Evolutionary conservation across 2,329 filamentous ascomycete genomes (phyloP).

Genomic region (Calonectria pseudoturangicola): DNA sequence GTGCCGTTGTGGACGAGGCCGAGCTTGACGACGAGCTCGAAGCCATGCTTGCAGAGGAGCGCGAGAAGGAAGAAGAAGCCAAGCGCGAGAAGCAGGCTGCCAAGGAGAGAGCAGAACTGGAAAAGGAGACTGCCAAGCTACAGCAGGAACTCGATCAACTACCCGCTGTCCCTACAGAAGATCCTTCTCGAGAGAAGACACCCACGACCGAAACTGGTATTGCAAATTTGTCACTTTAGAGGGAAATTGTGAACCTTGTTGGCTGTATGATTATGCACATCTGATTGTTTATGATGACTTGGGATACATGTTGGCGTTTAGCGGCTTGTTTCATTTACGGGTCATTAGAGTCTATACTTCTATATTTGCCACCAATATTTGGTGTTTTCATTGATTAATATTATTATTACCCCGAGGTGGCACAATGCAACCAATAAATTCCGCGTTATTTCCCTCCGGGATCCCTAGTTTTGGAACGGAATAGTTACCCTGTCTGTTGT

Average conservation of each 20-base stretch:
- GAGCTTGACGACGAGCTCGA: constrained; percentile 94
- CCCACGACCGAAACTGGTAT: constrained; percentile 64
- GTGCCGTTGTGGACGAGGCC: constrained; percentile 79
- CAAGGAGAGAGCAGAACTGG: constrained; percentile 64
- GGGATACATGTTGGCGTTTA: constrained; percentile 36
- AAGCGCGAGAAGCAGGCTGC: constrained; percentile 66
- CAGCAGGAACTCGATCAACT: constrained; percentile 73
- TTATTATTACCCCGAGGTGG: background rate
- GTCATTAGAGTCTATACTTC: constrained; percentile 39
- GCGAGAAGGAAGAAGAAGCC: constrained; percentile 69
- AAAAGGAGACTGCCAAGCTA: constrained; percentile 66
- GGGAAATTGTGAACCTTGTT: constrained; percentile 36
- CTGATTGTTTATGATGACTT: constrained; percentile 41
- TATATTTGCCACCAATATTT: constrained; percentile 31
- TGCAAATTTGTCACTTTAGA: constrained; percentile 56
- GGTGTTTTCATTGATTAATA: constrained; percentile 36
- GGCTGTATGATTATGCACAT: constrained; percentile 38
- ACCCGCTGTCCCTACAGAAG: constrained; percentile 62
- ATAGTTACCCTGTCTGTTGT: background rate
- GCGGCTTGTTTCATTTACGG: constrained; percentile 34
- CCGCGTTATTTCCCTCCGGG: background rate
- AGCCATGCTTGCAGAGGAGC: constrained; percentile 79
- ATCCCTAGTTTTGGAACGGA: background rate
- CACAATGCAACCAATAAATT: background rate
- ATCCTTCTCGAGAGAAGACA: constrained; percentile 58